Evolutionary conservation across 2,329 filamentous ascomycete genomes (phyloP), one percentile per base, ranked within the genome.

Genomic region (Stagonosporopsis vannaccii): DNA sequence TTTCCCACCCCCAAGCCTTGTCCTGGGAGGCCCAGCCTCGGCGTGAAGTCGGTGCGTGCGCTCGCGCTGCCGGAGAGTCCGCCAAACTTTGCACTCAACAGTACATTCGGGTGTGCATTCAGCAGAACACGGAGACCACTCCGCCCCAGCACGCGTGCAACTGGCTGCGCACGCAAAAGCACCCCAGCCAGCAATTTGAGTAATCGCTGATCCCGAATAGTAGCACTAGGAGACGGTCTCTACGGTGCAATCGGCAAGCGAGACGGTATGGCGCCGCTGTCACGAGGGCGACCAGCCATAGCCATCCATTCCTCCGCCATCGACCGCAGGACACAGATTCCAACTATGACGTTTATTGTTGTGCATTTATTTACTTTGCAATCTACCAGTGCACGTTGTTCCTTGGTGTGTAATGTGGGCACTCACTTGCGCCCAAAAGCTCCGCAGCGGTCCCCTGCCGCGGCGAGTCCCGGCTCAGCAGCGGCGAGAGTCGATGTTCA

Each of bases 231-330:
- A 23, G 26, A 30, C 39, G 30, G n/a, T n/a, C 5, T 30, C 6
- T 30, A 9, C 28, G 6, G 3, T 3, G 4, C 30, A 32, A 9
- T 2, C 28, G 17, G 37, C 36, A 40, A 40, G 30, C 39, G 25
- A 33, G 39, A n/a, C 40, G 28, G 41, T 12, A 22, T 36, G 40
- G 46, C 52, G 46, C 52, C 41, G 46, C 41, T 51, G 52, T 56
- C 45, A 50, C 23, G 19, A 30, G 32, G 6, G 13, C 12, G 32
- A 30, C 13, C 6, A 9, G 30, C 4, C 30, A 32, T 12, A 32
- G 30, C 30, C 30, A 15, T 15, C 30, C 30, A 15, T 15, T 33
- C 13, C 7, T 12, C n/a, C 30, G 12, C 17, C 42, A 30, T 22
- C n/a, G 17, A n/a, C 23, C 23, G 15, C 37, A 13, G n/a, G n/a